A percentile compares a stretch with the other conserved stretches of the same genome.
Conservation (phyloP, 2,329 filamentous ascomycete species). For the Neoscytalidium dimidiatum region DNA sequence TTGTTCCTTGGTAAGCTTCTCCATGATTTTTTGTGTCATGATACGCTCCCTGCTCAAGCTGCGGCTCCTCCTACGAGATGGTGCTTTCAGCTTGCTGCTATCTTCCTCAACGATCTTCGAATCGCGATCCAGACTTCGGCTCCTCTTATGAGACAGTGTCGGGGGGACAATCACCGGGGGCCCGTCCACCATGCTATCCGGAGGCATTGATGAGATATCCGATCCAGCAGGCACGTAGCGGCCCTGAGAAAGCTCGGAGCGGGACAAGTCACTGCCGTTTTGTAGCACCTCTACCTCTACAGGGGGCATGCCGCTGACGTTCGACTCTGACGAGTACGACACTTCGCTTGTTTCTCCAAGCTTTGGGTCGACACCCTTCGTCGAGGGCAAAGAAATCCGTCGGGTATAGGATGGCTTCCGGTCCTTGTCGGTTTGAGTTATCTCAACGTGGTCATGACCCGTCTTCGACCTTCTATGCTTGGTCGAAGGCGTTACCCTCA, state of each 20-base stretch:
- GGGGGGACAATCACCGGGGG: slow-evolving; percentile 46
- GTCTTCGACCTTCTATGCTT: slow-evolving; percentile 52
- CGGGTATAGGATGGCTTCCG: slow-evolving; percentile 69
- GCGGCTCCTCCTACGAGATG: slow-evolving; percentile 59
- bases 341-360: slow-evolving; percentile 37
- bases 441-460: slow-evolving; percentile 75
- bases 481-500: slow-evolving; percentile 76
- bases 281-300: slow-evolving; percentile 88
- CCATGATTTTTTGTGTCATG: slow-evolving; percentile 64
- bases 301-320: slow-evolving; percentile 67
- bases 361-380: slow-evolving; percentile 40
- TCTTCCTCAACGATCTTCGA: slow-evolving; percentile 37
- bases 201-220: slow-evolving; percentile 81
- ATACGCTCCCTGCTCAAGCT: slow-evolving; percentile 67
- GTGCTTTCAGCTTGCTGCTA: slow-evolving; percentile 54
- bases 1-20: slow-evolving; percentile 56
- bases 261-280: slow-evolving; percentile 67
- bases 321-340: slow-evolving; percentile 84
- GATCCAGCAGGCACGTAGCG: slow-evolving; percentile 70
- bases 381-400: slow-evolving; percentile 62
- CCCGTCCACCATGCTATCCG: slow-evolving; percentile 69
- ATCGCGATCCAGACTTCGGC: slow-evolving; percentile 51
- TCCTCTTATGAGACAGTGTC: slow-evolving; percentile 45
- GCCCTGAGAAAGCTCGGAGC: slow-evolving; percentile 61
- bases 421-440: slow-evolving; percentile 75